Percentiles rank a stretch among this genome's conserved stretches.
These are phyloP conservation scores for Melaleuca alternifolia DNA, from an alignment of 345 rosid genomes.

Conservation along the genomic window DNA sequence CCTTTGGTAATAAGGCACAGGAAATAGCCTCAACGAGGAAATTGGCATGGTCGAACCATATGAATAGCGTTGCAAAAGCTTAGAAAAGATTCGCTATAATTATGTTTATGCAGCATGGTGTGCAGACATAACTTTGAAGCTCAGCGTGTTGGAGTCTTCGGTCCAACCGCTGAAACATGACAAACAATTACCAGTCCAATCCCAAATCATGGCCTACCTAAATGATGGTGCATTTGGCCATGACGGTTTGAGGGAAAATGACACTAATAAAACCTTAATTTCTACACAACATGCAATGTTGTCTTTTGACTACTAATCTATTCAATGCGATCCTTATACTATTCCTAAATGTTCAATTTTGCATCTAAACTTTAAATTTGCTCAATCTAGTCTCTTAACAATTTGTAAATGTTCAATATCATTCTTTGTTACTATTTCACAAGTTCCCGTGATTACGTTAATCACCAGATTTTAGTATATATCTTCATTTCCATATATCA, in stretches of 20 bases:
- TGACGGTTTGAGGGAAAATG: not conserved
- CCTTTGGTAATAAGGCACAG: not conserved
- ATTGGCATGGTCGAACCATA: not conserved
- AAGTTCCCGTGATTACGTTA: not conserved
- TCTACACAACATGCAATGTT: fast-evolving
- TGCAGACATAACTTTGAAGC: not conserved
- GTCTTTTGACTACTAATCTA: not conserved
- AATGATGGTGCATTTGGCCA: not conserved
- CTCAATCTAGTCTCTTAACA: not conserved
- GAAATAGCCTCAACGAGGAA: not conserved
- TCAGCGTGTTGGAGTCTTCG: not conserved
- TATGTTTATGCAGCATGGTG: not conserved
- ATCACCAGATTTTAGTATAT: not conserved
- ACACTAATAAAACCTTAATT: not conserved
- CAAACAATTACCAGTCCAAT: not conserved
- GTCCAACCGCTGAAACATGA: not conserved
- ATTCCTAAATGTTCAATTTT: not conserved
- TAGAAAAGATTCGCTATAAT: not conserved
- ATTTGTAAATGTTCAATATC: not conserved
- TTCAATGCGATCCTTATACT: not conserved
- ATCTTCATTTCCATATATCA: not conserved
- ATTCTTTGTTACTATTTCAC: not conserved
- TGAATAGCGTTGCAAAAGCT: not conserved
- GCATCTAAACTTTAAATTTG: not conserved
- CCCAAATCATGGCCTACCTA: not conserved